These are phyloP conservation scores for Diaporthe batatas DNA, from an alignment of 2,329 filamentous ascomycete genomes.

Conservation along the genomic window DNA sequence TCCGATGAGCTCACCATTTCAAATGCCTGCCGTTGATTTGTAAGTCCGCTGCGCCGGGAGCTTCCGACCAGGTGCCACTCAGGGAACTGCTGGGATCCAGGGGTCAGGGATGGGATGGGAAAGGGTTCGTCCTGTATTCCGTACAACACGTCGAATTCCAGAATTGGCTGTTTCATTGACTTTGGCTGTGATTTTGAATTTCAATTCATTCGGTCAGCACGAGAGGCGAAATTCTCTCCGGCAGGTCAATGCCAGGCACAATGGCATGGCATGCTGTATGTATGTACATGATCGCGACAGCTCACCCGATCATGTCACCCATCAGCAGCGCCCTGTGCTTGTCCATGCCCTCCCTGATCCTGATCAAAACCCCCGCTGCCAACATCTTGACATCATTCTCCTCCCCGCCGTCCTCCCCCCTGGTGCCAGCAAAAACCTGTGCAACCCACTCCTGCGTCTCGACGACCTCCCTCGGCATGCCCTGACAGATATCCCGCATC, in stretches of 20 bases:
- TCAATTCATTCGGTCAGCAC: not conserved
- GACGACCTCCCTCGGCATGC: constrained; percentile 81
- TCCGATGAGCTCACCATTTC: constrained; percentile 41
- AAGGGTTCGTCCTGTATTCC: not conserved
- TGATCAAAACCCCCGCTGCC: constrained; percentile 82
- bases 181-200: not conserved
- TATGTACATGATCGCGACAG: not conserved
- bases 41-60: constrained; percentile 26
- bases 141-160: not conserved
- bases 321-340: constrained; percentile 83
- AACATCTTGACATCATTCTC: constrained; percentile 85
- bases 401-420: constrained; percentile 69
- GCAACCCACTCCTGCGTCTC: constrained; percentile 91
- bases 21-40: constrained; percentile 41
- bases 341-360: constrained; percentile 84
- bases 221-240: not conserved
- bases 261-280: not conserved
- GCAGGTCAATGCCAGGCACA: not conserved
- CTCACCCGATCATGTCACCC: constrained; percentile 70
- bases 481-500: constrained; percentile 78
- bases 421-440: constrained; percentile 75
- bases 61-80: constrained; percentile 25
- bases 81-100: not conserved
- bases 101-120: not conserved
- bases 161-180: not conserved